Evolutionary conservation across 2,329 filamentous ascomycete species (phyloP).

Genomic region (Penicillium sp.): DNA sequence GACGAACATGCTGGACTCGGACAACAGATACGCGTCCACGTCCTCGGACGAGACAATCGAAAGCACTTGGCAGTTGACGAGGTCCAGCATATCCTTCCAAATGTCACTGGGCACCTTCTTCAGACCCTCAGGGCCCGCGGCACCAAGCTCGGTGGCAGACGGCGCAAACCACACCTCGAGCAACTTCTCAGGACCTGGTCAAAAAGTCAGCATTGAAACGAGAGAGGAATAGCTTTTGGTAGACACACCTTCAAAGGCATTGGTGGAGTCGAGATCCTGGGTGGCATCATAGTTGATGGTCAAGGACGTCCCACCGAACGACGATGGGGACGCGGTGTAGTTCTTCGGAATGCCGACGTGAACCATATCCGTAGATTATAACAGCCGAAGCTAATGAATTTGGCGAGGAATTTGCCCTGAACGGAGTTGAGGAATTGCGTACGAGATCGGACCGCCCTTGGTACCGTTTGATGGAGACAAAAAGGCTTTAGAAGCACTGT

Average conservation of each 20-base stretch:
- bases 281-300: conserved; percentile 96
- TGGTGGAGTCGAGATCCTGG: conserved; percentile 86
- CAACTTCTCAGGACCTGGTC: conserved; percentile 82
- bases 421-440: conserved; percentile 11
- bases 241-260: conserved; percentile 80
- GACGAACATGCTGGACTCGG: conserved; percentile 99
- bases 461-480: conserved; percentile 25
- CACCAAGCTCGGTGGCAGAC: conserved; percentile 63
- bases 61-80: conserved; percentile 97
- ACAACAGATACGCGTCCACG: conserved; percentile 93
- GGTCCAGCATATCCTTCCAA: conserved; percentile 95
- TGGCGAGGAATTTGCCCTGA: conserved; percentile 9
- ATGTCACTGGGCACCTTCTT: conserved; percentile 78
- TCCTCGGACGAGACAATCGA: conserved; percentile 90
- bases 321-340: conserved; percentile 77
- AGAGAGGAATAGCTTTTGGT: not conserved
- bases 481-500: conserved; percentile 74
- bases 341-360: conserved; percentile 72
- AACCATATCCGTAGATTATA: conserved; percentile 66
- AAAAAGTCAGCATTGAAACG: conserved; percentile 22
- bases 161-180: conserved; percentile 97
- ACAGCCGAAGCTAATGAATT: conserved; percentile 19
- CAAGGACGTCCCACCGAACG: conserved; percentile 72
- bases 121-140: conserved; percentile 68
- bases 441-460: conserved; percentile 24